Conservation (phyloP, 2,329 filamentous ascomycete genomes). For the Chrysosphaeria jannelii region DNA sequence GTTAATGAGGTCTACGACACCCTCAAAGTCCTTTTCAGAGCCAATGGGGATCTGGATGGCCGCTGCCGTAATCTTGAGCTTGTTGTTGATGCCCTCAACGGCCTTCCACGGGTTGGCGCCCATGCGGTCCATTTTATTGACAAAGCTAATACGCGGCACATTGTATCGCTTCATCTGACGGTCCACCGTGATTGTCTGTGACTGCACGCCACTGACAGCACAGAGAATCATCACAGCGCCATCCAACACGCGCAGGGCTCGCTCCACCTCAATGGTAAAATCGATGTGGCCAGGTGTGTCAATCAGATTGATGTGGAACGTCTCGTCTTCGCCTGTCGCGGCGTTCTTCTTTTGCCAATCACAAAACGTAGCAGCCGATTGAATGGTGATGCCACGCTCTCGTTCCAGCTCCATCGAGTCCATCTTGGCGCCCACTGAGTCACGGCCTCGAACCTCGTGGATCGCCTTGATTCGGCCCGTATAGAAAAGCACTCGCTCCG, state of each 20-base stretch:
- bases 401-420: constrained; percentile 97
- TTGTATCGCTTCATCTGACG: constrained; percentile 98
- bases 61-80: constrained; percentile 75
- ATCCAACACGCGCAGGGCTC: constrained; percentile 77
- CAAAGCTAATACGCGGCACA: constrained; percentile 76
- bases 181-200: constrained; percentile 93
- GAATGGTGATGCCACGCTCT: constrained; percentile 96
- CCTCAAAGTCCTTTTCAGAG: constrained; percentile 66
- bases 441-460: constrained; percentile 85
- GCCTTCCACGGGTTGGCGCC: constrained; percentile 95
- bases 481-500: constrained; percentile 92
- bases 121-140: constrained; percentile 99
- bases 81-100: constrained; percentile 88
- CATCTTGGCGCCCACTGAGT: constrained; percentile 95
- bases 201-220: constrained; percentile 88
- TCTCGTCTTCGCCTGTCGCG: constrained; percentile 46
- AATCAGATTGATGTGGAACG: constrained; percentile 94
- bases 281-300: constrained; percentile 97
- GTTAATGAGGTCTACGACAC: constrained; percentile 70
- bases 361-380: constrained; percentile 91
- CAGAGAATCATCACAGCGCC: constrained; percentile 97
- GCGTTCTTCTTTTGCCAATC: constrained; percentile 69
- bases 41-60: constrained; percentile 90
- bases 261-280: constrained; percentile 95
- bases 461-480: constrained; percentile 91